These are phyloP conservation scores for Moesziomyces parantarcticus DNA, from an alignment of 1,284 basidiomycete species.

Conservation along the genomic window DNA sequence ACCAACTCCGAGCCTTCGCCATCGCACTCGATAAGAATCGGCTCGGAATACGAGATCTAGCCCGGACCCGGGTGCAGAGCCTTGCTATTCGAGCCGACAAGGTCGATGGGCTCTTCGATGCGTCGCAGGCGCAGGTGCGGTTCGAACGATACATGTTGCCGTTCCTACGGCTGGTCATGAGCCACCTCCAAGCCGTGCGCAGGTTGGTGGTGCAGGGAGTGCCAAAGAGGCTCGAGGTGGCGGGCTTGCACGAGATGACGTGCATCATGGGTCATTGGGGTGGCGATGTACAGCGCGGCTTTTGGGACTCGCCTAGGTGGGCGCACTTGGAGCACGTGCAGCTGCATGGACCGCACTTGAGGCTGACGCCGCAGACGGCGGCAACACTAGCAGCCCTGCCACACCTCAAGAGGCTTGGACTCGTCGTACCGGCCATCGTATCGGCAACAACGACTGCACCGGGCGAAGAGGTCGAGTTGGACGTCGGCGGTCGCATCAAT, in stretches of 20 bases:
- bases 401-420: constrained; percentile 9
- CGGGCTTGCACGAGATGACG: constrained; percentile 1
- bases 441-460: not conserved
- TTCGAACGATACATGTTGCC: constrained; percentile 23
- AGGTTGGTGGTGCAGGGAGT: constrained; percentile 26
- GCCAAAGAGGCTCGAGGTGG: constrained; percentile 11
- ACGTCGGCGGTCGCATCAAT: constrained; percentile 16
- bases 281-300: constrained; percentile 18
- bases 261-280: constrained; percentile 34
- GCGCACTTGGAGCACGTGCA: constrained; percentile 15
- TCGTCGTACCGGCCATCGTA: constrained; percentile 35
- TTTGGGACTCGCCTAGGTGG: constrained; percentile 28
- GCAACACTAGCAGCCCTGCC: constrained; percentile 10
- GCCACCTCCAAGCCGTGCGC: constrained; percentile 4
- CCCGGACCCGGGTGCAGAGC: constrained; percentile 4
- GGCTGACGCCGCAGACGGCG: constrained; percentile 9
- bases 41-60: constrained; percentile 8
- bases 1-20: constrained; percentile 23
- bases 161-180: constrained; percentile 16
- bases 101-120: constrained; percentile 36
- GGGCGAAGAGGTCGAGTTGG: constrained; percentile 2
- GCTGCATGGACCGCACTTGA: constrained; percentile 34
- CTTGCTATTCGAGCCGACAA: constrained; percentile 16
- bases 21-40: constrained; percentile 23
- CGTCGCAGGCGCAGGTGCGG: constrained; percentile 29